Base-by-base conservation (phyloP, 2,329 filamentous ascomycete genomes). In the Tympanopsis confertula region DNA sequence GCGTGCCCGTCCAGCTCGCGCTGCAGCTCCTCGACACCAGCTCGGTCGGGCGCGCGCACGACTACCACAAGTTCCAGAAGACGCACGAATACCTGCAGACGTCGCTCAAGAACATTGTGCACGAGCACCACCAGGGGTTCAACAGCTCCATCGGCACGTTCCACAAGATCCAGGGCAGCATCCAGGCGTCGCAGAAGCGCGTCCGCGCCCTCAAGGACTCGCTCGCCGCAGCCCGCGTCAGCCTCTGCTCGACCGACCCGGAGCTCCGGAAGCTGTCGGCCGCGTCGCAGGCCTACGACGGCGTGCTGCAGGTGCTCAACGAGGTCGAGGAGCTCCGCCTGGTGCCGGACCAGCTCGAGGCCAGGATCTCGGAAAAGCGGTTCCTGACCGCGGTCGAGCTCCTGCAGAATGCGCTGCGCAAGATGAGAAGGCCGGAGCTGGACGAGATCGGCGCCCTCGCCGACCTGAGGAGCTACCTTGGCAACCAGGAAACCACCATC, bases 91-190 rank as follows among this genome's bases (percentile, higher is more conserved):
- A 91, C 54, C 74, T 98, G n/a, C 88, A 98, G 55, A 82, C 82
- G 49, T 88, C 89, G 7, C 69, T 98, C 40, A 95, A 94, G 59
- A 78, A 80, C 22, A 94, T 98, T 49, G 91, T 98, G 19, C 94
- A 98, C 57, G 89, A 98, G 62, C 89, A 98, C 54, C 89, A 98
- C 54, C 91, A 98, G 58, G 93, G 91, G 35, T 98, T 98, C 71
- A 98, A 96, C 62, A 94, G 86, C 58, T 95, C 89, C 37, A 96
- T 98, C 45, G 91, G 89, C 57, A 96, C 89, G 15, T 98, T 96
- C 54, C 93, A 98, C 66, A 95, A 94, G 60, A 98, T 98, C 44
- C 91, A 98, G 58, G 78, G 80, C 38, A 94, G 86, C 59, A 91
- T 98, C 46, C 84, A 91, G 50, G 69, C 76, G 36, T 94, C 87